Base-by-base conservation (phyloP, 257 asterid species). In the Forsythia viridissima region DNA sequence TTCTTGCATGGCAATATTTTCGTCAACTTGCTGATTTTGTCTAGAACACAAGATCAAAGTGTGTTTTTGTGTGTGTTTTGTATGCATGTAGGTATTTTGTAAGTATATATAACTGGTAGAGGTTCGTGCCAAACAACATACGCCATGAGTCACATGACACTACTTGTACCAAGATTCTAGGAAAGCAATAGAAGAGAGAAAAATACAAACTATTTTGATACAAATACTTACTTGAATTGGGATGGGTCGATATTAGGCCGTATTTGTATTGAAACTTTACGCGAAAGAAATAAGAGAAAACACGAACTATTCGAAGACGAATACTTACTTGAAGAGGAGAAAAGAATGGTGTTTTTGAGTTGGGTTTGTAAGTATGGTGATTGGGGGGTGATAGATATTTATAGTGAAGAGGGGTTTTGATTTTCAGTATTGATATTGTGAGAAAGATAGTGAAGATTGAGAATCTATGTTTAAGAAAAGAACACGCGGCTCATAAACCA, bases 401-500 rank as follows among this genome's bases (percentile, higher is more conserved):
- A 84, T 88, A 86, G 40, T 63, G 70, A 63, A 63, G 70, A 63
- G 30, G 44, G 57, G 55, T 37, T 80, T 48, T 48, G 15, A 78
- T 83, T 34, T 20, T 39, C 30, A 73, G 30, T 46, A 69, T 12
- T 59, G 59, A 57, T 10, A 46, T 46, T 46, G 52, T 21, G 80
- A 37, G 4, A 12, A 40, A 72, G 20, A 46, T 46, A n/a, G 8
- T 30, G 34, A 37, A 24, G 38, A 24, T 63, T 63, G 70, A 40
- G 76, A 80, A 70, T 84, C 77, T 83, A 81, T 85, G 87, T 77
- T 70, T 30, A 71, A 20, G n/a, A 88, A 80, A 80, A 71, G 86
- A 84, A 80, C 90, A 90, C 92, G 90, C 80, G 87, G 84, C 86
- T 74, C 72, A 36, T 34, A n/a, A 82, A 52, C 2, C 43, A 72